Base-by-base conservation (phyloP, 2,329 filamentous ascomycete genomes). In the Claviceps arundinis region DNA sequence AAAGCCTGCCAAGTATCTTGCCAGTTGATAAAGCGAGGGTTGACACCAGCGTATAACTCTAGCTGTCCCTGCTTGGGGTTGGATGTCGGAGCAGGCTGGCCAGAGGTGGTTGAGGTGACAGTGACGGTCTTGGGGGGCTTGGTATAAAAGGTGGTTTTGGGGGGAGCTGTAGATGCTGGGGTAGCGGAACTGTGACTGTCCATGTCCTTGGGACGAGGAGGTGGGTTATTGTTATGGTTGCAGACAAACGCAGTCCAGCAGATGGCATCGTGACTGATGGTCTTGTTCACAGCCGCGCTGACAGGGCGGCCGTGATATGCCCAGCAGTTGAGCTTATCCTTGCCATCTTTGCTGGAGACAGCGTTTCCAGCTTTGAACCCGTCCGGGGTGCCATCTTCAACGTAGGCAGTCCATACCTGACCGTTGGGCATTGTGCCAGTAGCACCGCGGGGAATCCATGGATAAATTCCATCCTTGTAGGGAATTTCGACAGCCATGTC, bases 201-300 rank as follows among this genome's bases (percentile, higher is more conserved):
- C 65, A 68, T 68, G 48, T 67, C 66, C 8, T 60, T 61, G 41
- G 68, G 66, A 5, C 62, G 63, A 53, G 62, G 52, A 37, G 68
- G 68, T 8, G 68, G 56, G 5, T 59, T 52, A 17, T 62, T 59
- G 22, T 68, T 62, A 14, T 64, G 61, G 48, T 71, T 70, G 59
- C 69, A 71, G 54, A 71, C 65, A 57, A 71, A 71, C 3, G 69
- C 69, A 41, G 67, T 67, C 60, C 67, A 63, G 56, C 69, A 71
- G 50, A 68, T 60, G 8, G 68, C 64, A 47, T 70, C 63, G 34
- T 64, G 51, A 30, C 62, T 70, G 54, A 62, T 56, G 19, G 69
- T 71, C 57, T 64, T 65, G 59, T 70, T 69, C 57, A 67, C 58
- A 49, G 66, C 66, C 8, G 62, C 58, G 50, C 69, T 69, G 50